A percentile compares a stretch with the other conserved stretches of the same genome.
Conservation (phyloP, 495 filamentous ascomycete genomes). For the Penicillium goetzii region DNA sequence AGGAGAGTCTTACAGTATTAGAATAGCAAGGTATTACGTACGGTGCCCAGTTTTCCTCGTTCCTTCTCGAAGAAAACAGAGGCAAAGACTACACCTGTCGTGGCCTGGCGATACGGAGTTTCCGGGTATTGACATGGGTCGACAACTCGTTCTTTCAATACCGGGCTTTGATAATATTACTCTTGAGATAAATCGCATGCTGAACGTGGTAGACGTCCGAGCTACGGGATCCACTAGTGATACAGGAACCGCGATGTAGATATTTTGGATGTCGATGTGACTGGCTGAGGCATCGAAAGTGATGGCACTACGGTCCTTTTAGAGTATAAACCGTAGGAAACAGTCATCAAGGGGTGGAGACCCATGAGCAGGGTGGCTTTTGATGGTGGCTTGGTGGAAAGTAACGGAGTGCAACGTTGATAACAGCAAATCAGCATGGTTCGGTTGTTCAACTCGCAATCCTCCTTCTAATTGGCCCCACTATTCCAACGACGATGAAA, state of each 20-base stretch:
- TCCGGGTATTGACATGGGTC: background rate
- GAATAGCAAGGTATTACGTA: too few relatives aligned
- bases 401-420: background rate
- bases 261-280: background rate
- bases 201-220: background rate
- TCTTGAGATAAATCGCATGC: background rate
- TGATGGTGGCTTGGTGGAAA: slow-evolving; percentile 1
- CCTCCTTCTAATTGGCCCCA: background rate
- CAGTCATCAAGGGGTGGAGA: slow-evolving; percentile 1
- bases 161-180: background rate
- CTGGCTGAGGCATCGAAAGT: background rate
- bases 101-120: background rate
- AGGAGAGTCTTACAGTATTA: too few relatives aligned
- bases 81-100: too few relatives aligned
- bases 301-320: background rate
- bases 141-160: background rate
- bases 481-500: background rate
- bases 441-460: background rate
- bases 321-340: background rate
- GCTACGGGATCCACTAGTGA: background rate
- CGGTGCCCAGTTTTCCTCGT: too few relatives aligned
- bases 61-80: too few relatives aligned
- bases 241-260: background rate
- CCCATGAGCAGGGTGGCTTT: background rate
- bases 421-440: background rate